Evolutionary conservation across 306 rosid species (phyloP).

Genomic region (Vigna nakashimae): DNA sequence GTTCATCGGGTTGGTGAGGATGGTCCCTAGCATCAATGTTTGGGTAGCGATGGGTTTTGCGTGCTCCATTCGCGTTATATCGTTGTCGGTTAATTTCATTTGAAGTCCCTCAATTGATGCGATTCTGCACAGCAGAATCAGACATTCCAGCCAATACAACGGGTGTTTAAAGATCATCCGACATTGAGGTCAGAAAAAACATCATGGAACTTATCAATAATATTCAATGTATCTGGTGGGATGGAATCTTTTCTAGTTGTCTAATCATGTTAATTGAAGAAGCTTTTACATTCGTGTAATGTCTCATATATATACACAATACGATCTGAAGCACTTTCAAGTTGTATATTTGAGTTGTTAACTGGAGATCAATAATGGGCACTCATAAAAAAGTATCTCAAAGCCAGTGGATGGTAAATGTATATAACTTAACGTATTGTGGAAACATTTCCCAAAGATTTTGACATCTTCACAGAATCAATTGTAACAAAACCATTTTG

Average conservation of each 20-base stretch:
- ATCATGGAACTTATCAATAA: slow-evolving; percentile 59
- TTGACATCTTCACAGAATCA: no score
- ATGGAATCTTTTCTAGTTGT: slow-evolving; percentile 60
- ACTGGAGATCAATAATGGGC: slow-evolving; percentile 94
- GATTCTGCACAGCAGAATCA: slow-evolving; percentile 40
- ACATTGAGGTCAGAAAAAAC: slow-evolving; percentile 76
- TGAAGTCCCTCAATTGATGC: no score
- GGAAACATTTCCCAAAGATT: no score
- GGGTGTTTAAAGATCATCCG: slow-evolving; percentile 90
- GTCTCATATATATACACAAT: slow-evolving; percentile 89
- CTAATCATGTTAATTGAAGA: slow-evolving; percentile 64
- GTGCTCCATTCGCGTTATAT: no score
- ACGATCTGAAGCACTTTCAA: slow-evolving; percentile 96
- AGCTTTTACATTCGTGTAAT: slow-evolving; percentile 77
- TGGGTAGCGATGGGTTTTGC: no score
- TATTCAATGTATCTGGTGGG: slow-evolving; percentile 60
- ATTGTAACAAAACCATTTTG: no score
- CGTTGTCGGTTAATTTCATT: no score
- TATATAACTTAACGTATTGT: no score
- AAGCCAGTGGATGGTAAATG: slow-evolving; percentile 74
- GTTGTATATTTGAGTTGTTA: slow-evolving; percentile 80
- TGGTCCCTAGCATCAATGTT: no score
- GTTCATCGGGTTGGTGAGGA: no score
- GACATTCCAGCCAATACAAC: slow-evolving; percentile 82
- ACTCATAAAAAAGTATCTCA: slow-evolving; percentile 89